A percentile compares a stretch with the other conserved stretches of the same genome.
These are phyloP conservation scores for Eucalyptus caleyi DNA, from an alignment of 345 rosid species.

Conservation along the genomic window DNA sequence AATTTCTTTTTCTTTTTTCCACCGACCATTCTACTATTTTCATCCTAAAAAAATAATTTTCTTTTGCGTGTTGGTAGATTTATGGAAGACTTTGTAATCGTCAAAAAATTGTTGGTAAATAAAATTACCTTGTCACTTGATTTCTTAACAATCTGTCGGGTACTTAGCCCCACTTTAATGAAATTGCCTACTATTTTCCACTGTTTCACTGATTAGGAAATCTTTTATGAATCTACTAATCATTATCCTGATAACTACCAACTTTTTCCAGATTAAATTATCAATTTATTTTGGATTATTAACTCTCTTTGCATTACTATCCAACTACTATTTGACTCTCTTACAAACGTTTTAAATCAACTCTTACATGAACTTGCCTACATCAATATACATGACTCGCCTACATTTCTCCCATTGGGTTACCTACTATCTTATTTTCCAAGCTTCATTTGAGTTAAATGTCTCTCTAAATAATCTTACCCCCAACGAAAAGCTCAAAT, in stretches of 20 bases:
- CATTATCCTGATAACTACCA: not conserved
- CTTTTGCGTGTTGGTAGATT: not conserved
- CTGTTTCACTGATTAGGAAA: not conserved
- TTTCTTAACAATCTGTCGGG: not conserved
- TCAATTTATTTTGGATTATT: not conserved
- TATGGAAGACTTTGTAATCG: not conserved
- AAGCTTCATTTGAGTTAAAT: not conserved
- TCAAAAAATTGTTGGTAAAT: not conserved
- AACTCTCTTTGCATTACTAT: not conserved
- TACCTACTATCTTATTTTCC: not conserved
- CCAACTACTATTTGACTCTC: not conserved
- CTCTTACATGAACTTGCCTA: not conserved
- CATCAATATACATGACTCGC: not conserved
- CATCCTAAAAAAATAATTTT: not conserved
- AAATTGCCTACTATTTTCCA: not conserved
- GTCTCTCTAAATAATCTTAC: not conserved
- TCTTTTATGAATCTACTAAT: not conserved
- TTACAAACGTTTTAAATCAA: not conserved
- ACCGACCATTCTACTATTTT: not conserved
- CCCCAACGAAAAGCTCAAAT: not conserved
- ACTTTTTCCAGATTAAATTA: not conserved
- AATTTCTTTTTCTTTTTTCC: not conserved
- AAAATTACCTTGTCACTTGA: not conserved
- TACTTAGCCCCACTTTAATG: not conserved
- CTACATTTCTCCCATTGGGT: not conserved